phyloP scores from a whole-genome alignment of 768 basidiomycete species.

The Leucosporidium yakuticum region DNA sequence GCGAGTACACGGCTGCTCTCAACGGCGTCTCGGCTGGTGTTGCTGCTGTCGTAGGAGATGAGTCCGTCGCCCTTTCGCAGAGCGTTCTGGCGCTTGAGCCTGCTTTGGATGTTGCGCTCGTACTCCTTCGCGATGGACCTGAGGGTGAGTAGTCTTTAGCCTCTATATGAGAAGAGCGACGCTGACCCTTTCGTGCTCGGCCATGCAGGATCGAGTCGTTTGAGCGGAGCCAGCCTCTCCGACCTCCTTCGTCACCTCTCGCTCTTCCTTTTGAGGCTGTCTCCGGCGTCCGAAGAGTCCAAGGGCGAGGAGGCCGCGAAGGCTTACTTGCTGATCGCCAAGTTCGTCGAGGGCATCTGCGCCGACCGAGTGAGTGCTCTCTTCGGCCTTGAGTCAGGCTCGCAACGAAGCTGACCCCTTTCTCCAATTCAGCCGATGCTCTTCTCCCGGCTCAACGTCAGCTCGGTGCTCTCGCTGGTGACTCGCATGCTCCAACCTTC shows the following conservation, averaged over 20 bases:
- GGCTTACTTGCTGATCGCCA: constrained; percentile 11
- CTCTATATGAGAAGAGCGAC: background rate
- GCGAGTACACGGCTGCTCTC: constrained; percentile 9
- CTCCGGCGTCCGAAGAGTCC: background rate
- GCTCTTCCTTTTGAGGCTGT: constrained; percentile 3
- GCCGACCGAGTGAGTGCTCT: constrained; percentile 14
- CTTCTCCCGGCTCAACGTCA: constrained; percentile 30
- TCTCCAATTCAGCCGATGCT: constrained; percentile 21
- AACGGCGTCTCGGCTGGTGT: constrained; percentile 4
- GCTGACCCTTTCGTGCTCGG: background rate
- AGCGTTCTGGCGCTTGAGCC: background rate
- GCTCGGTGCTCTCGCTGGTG: constrained; percentile 22
- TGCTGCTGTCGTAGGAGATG: background rate
- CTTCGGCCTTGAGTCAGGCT: background rate
- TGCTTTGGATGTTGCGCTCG: background rate
- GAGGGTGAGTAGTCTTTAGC: constrained; percentile 9
- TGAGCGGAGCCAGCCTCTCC: constrained; percentile 12
- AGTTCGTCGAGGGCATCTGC: constrained; percentile 25
- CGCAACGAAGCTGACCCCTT: background rate
- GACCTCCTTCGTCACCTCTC: constrained; percentile 27
- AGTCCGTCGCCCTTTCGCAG: background rate
- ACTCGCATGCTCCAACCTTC: constrained; percentile 22
- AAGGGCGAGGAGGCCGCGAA: background rate
- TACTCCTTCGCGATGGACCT: constrained; percentile 20
- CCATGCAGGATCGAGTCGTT: constrained; percentile 19